Conservation (phyloP, 257 asterid genomes). For the Plantago major region DNA sequence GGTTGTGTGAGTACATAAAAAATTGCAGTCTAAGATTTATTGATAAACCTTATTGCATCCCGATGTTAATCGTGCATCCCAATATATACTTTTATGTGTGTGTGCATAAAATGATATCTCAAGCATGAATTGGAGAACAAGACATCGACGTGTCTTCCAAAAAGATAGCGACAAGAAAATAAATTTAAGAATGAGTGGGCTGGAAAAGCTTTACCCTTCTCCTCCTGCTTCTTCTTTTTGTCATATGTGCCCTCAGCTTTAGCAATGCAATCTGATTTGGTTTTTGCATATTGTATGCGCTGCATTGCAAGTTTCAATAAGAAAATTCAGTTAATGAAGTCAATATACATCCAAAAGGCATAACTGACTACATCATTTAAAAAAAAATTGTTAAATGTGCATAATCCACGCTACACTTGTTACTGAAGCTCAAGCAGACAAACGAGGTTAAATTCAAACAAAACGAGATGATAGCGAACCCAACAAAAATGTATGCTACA, state of each 20-base stretch:
- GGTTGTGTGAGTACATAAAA: background rate
- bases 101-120: background rate
- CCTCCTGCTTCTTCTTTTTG: slow-evolving; percentile 97
- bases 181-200: slow-evolving; percentile 4
- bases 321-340: slow-evolving; percentile 5
- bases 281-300: slow-evolving; percentile 92
- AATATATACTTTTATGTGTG: background rate
- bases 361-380: slow-evolving; percentile 3
- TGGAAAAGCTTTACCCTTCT: slow-evolving; percentile 56
- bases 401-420: background rate
- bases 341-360: slow-evolving; percentile 1
- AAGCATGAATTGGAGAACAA: background rate
- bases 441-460: background rate
- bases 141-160: background rate
- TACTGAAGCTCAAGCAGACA: background rate
- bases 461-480: background rate
- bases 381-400: background rate
- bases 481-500: background rate
- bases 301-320: slow-evolving; percentile 32
- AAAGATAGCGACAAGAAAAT: background rate
- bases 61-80: background rate
- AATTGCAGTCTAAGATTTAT: background rate
- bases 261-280: slow-evolving; percentile 90
- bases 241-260: slow-evolving; percentile 98
- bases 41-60: background rate